Evolutionary conservation across 1,139 yeast species (phyloP).

Genomic region (Candida labiduridarum): DNA sequence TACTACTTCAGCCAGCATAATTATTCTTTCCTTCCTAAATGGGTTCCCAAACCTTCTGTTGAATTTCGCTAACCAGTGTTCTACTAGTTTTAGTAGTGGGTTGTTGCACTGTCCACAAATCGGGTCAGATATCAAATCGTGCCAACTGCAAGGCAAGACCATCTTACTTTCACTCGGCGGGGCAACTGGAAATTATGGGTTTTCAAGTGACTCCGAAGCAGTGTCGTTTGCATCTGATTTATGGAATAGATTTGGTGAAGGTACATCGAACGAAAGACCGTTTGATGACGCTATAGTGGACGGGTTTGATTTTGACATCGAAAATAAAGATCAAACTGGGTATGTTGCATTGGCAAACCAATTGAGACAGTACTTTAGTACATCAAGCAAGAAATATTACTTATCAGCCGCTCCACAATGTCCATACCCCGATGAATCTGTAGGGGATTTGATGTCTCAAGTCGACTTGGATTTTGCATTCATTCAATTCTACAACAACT

Average conservation of each 20-base stretch:
- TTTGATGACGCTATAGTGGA: constrained; percentile 53
- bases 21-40: constrained; percentile 65
- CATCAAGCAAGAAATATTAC: constrained; percentile 61
- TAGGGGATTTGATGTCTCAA: constrained; percentile 62
- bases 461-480: constrained; percentile 77
- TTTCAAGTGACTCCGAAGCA: constrained; percentile 60
- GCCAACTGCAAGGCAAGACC: constrained; percentile 74
- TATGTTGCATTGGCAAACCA: constrained; percentile 60
- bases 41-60: constrained; percentile 51
- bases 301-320: constrained; percentile 46
- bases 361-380: constrained; percentile 55
- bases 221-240: constrained; percentile 66
- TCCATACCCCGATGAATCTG: constrained; percentile 79
- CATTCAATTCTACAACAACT: constrained; percentile 88
- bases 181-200: constrained; percentile 73
- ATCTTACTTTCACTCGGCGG: constrained; percentile 77
- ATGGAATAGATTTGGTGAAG: constrained; percentile 87
- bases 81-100: constrained; percentile 53
- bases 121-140: constrained; percentile 68
- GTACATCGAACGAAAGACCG: constrained; percentile 61
- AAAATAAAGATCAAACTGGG: constrained; percentile 47
- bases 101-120: constrained; percentile 59
- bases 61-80: constrained; percentile 71
- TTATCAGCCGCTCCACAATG: constrained; percentile 93
- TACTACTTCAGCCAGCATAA: constrained; percentile 64